Evolutionary conservation across 208 protist species (phyloP), one percentile per base, ranked within the genome.

Genomic region (Leishmania braziliensis): DNA sequence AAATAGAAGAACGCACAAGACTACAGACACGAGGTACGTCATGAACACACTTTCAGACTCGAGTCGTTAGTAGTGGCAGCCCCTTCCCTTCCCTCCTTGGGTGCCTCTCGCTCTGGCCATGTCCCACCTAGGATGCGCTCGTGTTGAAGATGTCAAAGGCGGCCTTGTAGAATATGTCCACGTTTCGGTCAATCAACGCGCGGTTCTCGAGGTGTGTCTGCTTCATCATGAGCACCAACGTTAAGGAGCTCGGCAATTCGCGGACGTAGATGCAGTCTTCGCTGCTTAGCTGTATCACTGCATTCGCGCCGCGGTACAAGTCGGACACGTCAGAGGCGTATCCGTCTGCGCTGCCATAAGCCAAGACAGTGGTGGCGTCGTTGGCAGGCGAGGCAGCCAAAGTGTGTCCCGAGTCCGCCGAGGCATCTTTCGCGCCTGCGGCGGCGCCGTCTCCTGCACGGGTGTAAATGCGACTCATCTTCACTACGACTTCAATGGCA

Each of bases 251-350:
- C 16, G 95, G 93, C 46, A 97, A 85, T 80, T 97, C 92, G 36
- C 90, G 89, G 23, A 97, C 91, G 85, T 97, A 97, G 82, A 97
- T 96, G 82, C 87, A 95, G 83, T 96, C 91, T 66, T 87, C 80
- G 51, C 84, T 84, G 75, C 81, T 87, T 36, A 87, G 72, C 46
- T 87, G 80, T 72, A 87, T 84, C 39, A 87, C 84, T 8, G 79
- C 82, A 80, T 80, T 75, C 0, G 86, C 69, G 39, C 82, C 82
- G 74, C 85, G 84, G 71, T 82, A 85, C 26, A 84, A 33, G 18
- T 77, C 65, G n/a, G 82, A 65, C 18, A 50, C n/a, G 26, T 84
- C 80, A 12, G 74, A 54, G 16, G 53, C 74, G 2, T 8, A 39
- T 26, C 5, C 72, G 18, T 62, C 72, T 48, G 33, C 51, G 26